phyloP scores from a whole-genome alignment of 805 yeast genomes.

The Monosporozyma unispora region DNA sequence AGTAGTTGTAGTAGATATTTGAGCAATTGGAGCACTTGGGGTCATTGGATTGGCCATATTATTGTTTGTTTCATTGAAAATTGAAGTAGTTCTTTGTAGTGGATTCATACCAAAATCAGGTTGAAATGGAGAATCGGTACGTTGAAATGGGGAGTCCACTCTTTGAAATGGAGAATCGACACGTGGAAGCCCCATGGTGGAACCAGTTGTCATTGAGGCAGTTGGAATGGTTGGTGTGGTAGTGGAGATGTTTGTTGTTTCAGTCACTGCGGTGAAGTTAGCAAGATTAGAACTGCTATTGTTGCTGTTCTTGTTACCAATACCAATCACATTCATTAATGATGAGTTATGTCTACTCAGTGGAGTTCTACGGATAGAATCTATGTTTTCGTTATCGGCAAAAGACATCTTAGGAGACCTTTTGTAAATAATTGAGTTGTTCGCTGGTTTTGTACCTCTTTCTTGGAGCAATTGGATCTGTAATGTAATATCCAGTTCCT shows the following conservation, averaged over 20 bases:
- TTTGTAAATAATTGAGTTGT: neutral
- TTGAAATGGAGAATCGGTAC: neutral
- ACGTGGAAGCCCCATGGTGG: neutral
- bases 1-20: neutral
- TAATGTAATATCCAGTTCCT: neutral
- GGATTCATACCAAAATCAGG: neutral
- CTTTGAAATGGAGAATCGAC: neutral
- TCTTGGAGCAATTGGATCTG: neutral
- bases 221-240: neutral
- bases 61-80: neutral
- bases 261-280: neutral
- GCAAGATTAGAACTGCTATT: neutral
- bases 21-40: neutral
- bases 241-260: neutral
- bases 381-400: neutral
- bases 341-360: slow-evolving; percentile 14
- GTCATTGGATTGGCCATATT: neutral
- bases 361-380: neutral
- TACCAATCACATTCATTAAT: slow-evolving; percentile 21
- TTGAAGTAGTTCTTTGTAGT: slow-evolving; percentile 1
- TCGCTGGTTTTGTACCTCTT: neutral
- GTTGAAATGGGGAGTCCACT: neutral
- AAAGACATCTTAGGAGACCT: neutral
- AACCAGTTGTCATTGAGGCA: neutral
- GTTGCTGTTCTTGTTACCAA: slow-evolving; percentile 6